A percentile compares a stretch with the other conserved stretches of the same genome.
These are phyloP conservation scores for Claviceps fusiformis DNA, from an alignment of 2,329 filamentous ascomycete species.

Conservation along the genomic window DNA sequence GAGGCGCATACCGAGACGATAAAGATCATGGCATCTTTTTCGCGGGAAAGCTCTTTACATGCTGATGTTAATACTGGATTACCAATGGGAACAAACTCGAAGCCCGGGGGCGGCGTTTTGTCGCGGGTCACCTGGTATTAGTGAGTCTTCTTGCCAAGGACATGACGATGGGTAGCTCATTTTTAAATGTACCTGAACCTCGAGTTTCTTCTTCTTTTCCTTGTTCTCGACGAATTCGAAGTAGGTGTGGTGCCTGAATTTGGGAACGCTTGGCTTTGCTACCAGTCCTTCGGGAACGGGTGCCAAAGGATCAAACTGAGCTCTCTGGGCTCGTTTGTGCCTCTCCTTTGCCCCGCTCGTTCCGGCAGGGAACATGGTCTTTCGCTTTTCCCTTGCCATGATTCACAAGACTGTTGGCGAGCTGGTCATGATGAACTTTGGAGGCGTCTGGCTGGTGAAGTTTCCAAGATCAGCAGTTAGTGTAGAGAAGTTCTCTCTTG, in stretches of 20 bases:
- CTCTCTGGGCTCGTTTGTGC: constrained; percentile 19
- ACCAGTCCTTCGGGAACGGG: constrained; percentile 22
- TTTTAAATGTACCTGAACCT: constrained; percentile 38
- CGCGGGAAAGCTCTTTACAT: constrained; percentile 53
- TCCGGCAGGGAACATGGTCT: constrained; percentile 11
- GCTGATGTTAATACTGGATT: constrained; percentile 45
- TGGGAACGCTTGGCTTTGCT: constrained; percentile 26
- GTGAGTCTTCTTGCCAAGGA: constrained; percentile 15
- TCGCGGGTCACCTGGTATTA: constrained; percentile 36
- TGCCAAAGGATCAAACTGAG: constrained; percentile 20
- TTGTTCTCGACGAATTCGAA: constrained; percentile 52
- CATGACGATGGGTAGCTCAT: neutral
- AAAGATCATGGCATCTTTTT: constrained; percentile 49
- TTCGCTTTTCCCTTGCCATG: constrained; percentile 25
- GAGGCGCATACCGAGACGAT: constrained; percentile 43
- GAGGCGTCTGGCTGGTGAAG: neutral
- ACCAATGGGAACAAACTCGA: constrained; percentile 48
- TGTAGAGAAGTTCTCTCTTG: neutral
- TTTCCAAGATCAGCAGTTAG: neutral
- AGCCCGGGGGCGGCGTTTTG: constrained; percentile 42
- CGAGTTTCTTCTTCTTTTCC: constrained; percentile 51
- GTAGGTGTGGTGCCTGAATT: constrained; percentile 45
- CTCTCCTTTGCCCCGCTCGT: constrained; percentile 22
- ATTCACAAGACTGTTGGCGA: constrained; percentile 1
- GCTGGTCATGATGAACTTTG: constrained; percentile 3